Percentiles rank a stretch among this genome's conserved stretches.
Conservation (phyloP, 202 grass and related monocot genomes). For the Setaria italica region DNA sequence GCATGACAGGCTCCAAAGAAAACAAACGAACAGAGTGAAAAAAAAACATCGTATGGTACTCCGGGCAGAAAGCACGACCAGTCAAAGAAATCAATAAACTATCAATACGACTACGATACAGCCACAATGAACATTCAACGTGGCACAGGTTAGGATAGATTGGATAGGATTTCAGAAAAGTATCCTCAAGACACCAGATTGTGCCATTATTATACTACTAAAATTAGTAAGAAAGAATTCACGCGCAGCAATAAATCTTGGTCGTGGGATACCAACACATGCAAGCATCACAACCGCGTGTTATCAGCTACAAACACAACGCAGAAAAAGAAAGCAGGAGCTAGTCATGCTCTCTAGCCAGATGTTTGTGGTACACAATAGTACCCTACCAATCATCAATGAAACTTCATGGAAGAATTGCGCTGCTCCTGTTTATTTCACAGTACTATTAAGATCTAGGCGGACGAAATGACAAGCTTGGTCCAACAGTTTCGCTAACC, state of each 20-base stretch:
- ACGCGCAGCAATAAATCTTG: neutral
- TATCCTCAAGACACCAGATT: neutral
- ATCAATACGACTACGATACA: neutral
- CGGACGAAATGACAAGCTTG: neutral
- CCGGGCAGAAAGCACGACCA: neutral
- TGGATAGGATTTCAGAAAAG: neutral
- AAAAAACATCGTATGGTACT: neutral
- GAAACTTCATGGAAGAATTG: neutral
- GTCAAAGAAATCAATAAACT: neutral
- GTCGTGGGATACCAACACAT: neutral
- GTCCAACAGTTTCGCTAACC: neutral
- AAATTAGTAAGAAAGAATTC: neutral
- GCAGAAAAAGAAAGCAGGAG: conserved; percentile 10
- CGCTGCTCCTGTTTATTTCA: conserved; percentile 14
- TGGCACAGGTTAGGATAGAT: neutral
- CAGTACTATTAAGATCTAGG: neutral
- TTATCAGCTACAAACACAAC: neutral
- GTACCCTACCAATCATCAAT: neutral
- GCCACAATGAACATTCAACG: neutral
- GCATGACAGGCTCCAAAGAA: neutral
- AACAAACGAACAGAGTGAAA: neutral
- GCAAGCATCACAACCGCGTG: neutral
- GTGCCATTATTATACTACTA: neutral
- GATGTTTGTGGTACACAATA: neutral
- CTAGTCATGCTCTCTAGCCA: neutral